Base-by-base conservation (phyloP, 1,139 yeast species). In the Candida sp. region DNA sequence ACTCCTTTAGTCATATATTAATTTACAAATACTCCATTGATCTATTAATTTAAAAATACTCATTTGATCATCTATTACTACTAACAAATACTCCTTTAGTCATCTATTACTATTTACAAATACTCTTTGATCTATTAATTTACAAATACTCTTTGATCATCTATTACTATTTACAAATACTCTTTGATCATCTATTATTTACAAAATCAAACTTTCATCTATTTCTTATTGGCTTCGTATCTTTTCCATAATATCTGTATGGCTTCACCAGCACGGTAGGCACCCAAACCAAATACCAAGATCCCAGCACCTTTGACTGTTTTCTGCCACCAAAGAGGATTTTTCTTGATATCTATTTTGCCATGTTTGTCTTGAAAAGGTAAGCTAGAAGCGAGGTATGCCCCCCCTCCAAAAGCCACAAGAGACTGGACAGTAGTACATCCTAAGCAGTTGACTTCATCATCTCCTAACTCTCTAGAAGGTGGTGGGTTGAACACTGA, bases 301-400 rank as follows among this genome's bases (percentile, higher is more conserved):
- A 65, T 51, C 0, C 77, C 77, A 2, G 57, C 45, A 0, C 65
- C 62, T 30, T 64, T 58, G 2, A 73, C 64, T 5, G 66, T 54
- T 35, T 61, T 56, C 45, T 68, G 75, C 73, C 76, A 73, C 72
- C 75, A 67, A 11, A 60, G 27, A 0, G 79, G 79, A 49, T 72
- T 62, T 48, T 69, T 70, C 19, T 46, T 50, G 7, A 59, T 33
- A 49, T 71, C 73, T 4, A 71, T 57, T 34, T 55, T 55, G 9
- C 73, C 73, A 5, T 58, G 54, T 21, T 51, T 43, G 47, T 66
- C 73, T 41, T 56, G 58, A 52, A 73, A 72, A 19, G 69, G 64
- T 39, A 53, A 46, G 33, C 57, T 55, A 21, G 64, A 56, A 41
- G 56, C 58, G 39, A 73, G 52, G 45, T 68, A 73, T 0, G 57